phyloP scores from a whole-genome alignment of 805 yeast genomes.

The Pichia nanzhaoensis region DNA sequence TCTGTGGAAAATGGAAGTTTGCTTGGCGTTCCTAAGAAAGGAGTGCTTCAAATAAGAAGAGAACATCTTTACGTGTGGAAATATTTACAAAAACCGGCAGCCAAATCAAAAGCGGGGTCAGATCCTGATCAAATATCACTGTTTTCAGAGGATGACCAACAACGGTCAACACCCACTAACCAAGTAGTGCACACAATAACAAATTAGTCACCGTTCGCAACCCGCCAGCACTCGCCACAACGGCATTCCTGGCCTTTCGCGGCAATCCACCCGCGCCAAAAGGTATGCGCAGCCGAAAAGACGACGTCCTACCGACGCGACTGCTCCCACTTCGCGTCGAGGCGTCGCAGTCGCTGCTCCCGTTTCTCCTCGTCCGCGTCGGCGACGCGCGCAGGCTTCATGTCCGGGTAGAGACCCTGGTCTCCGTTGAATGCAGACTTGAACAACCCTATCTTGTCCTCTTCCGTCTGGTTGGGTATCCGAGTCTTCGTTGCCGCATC shows the following conservation, averaged over 20 bases:
- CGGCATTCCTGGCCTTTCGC: no score
- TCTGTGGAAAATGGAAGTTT: constrained; percentile 6
- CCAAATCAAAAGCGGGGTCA: no score
- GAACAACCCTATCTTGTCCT: constrained; percentile 19
- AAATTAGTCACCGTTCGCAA: not conserved
- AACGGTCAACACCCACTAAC: no score
- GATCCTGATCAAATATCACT: no score
- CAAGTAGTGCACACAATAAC: no score
- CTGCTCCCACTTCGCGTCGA: constrained; percentile 18
- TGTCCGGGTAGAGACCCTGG: constrained; percentile 10
- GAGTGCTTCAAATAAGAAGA: constrained; percentile 5
- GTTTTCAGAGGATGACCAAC: no score
- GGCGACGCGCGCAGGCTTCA: no score
- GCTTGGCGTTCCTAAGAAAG: not conserved
- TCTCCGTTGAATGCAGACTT: constrained; percentile 21
- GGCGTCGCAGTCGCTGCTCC: constrained; percentile 15
- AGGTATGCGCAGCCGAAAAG: no score
- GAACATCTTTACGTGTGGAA: constrained; percentile 6
- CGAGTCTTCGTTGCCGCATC: no score
- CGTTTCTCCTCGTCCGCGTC: constrained; percentile 10
- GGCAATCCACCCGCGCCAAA: no score
- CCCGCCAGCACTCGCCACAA: not conserved
- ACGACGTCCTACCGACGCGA: no score
- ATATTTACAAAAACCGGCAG: not conserved
- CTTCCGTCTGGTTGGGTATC: not conserved